A percentile compares a stretch with the other conserved stretches of the same genome.
These are phyloP conservation scores for Boechera retrofracta DNA, from an alignment of 345 rosid genomes.

Conservation along the genomic window DNA sequence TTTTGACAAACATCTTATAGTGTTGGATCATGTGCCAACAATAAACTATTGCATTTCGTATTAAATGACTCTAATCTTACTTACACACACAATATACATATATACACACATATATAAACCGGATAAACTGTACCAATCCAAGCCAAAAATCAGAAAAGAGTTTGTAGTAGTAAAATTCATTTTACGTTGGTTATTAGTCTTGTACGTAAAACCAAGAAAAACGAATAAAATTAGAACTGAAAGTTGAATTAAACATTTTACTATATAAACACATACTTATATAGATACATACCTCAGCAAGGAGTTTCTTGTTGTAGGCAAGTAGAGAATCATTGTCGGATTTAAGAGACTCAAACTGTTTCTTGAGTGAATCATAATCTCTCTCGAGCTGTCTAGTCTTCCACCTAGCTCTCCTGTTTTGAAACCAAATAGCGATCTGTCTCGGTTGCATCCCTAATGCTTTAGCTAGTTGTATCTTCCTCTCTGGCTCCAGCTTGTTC, in stretches of 20 bases:
- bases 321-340: slow-evolving; percentile 68
- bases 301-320: slow-evolving; percentile 68
- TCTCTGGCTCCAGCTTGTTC: slow-evolving; percentile 79
- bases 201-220: not conserved
- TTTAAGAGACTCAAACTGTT: slow-evolving; percentile 67
- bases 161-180: not conserved
- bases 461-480: slow-evolving; percentile 73
- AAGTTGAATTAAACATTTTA: not conserved
- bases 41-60: slow-evolving; percentile 37
- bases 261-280: not conserved
- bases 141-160: not conserved
- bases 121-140: slow-evolving; percentile 8
- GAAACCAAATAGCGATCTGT: slow-evolving; percentile 80
- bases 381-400: slow-evolving; percentile 77
- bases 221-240: not conserved
- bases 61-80: slow-evolving; percentile 17
- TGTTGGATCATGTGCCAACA: slow-evolving; percentile 56
- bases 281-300: slow-evolving; percentile 55
- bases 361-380: slow-evolving; percentile 67
- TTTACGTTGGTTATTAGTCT: slow-evolving; percentile 6
- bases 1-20: slow-evolving; percentile 46
- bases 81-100: not conserved
- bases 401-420: slow-evolving; percentile 80
- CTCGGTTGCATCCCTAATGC: slow-evolving; percentile 72
- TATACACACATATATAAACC: not conserved